Evolutionary conservation across 2,329 filamentous ascomycete genomes (phyloP), one percentile per base, ranked within the genome.

Genomic region (Fusarium temperatum): DNA sequence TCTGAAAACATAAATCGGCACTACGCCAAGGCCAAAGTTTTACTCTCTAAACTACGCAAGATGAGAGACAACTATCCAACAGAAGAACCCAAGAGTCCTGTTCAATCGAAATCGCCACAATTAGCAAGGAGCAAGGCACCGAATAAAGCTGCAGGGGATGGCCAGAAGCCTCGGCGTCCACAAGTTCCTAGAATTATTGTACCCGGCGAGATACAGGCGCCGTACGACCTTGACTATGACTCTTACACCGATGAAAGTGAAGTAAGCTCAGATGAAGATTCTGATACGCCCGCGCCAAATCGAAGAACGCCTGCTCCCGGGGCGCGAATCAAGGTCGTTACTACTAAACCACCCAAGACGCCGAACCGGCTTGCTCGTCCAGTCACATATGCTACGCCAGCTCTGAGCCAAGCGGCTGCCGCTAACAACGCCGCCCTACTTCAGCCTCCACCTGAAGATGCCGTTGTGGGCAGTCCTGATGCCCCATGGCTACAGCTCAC

Each of bases 401-500:
- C 80, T 55, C 72, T 84, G 54, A 81, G 77, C 30, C 82, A 84
- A 14, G 85, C 84, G 0, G 81, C 80, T 10, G 83, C 83, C 28
- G 81, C 83, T 13, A 82, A 82, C n/a, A 82, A 84, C 2, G 82
- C 84, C 10, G 83, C 82, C 7, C 71, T 84, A 59, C 83, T 90
- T 20, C 84, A 89, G 44, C 90, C 90, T 7, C 90, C 90, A 3
- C 90, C 90, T 0, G 86, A 89, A 35, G 87, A 91, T 70, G 89
- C 89, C 4, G 84, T 89, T 4, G 82, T 88, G 20, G 90, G 90
- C 35, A 90, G 89, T 63, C 77, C 84, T 6, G 88, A 92, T 76
- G 87, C 89, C 17, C 91, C 91, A 0, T 93, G 91, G 91, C 84
- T 92, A 30, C 89, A 90, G 75, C 85, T 93, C 42, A 92, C 90